These are phyloP conservation scores for Cucurbita pepo DNA, from an alignment of 306 rosid genomes.

Conservation along the genomic window DNA sequence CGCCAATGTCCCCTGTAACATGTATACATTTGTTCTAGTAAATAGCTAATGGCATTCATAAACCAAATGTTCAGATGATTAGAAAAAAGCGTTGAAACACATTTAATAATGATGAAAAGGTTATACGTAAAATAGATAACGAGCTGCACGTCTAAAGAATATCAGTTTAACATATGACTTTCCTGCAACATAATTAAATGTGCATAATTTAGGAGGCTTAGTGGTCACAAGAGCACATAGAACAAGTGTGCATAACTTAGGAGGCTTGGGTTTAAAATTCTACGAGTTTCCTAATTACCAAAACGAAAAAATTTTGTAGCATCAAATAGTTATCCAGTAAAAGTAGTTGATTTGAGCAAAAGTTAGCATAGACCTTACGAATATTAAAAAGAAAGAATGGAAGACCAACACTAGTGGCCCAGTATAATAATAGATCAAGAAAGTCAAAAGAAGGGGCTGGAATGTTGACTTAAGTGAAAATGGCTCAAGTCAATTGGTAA, in stretches of 20 bases:
- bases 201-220: background rate
- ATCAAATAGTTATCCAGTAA: background rate
- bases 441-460: background rate
- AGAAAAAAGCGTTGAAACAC: background rate
- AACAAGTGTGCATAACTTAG: background rate
- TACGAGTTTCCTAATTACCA: too few relatives aligned
- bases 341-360: background rate
- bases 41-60: background rate
- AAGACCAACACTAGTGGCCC: background rate
- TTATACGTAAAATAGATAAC: background rate
- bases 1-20: slow-evolving; percentile 87
- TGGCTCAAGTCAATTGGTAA: background rate
- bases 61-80: background rate
- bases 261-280: background rate
- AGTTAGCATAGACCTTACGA: background rate
- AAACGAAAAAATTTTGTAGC: background rate
- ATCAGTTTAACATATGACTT: background rate
- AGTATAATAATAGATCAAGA: background rate
- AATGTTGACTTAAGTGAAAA: background rate
- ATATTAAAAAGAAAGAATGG: background rate
- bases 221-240: background rate
- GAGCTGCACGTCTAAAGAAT: background rate
- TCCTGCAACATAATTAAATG: background rate
- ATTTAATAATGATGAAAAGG: background rate
- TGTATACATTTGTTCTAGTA: slow-evolving; percentile 5